Evolutionary conservation across 2,329 filamentous ascomycete species (phyloP).

Genomic region (Stemphylium lycopersici): DNA sequence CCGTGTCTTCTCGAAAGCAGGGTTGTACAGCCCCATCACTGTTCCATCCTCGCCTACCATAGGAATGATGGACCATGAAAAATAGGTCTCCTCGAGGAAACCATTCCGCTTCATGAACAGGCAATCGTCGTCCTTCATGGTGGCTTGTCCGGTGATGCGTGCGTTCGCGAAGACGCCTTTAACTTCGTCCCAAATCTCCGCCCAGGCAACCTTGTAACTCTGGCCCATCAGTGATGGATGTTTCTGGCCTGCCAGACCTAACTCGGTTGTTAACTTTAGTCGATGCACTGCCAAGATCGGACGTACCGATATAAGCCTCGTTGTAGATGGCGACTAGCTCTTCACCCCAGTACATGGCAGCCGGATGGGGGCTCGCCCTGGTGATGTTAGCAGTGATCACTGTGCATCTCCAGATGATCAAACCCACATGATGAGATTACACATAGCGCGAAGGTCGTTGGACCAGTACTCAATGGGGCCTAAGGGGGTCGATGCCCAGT

Average conservation of each 20-base stretch:
- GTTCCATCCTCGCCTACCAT: conserved; percentile 75
- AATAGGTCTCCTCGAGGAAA: conserved; percentile 79
- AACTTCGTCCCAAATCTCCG: conserved; percentile 76
- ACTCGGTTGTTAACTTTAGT: conserved; percentile 1
- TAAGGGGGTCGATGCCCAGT: conserved; percentile 75
- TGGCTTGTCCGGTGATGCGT: conserved; percentile 73
- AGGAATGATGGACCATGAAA: conserved; percentile 82
- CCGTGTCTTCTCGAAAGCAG: conserved; percentile 80
- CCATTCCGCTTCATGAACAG: conserved; percentile 73
- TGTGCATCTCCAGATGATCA: neutral
- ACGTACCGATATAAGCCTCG: conserved; percentile 64
- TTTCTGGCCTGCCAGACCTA: conserved; percentile 72
- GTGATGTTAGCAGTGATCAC: conserved; percentile 4
- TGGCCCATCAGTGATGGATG: conserved; percentile 78
- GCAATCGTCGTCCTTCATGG: conserved; percentile 83
- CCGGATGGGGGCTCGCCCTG: conserved; percentile 57
- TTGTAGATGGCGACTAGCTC: conserved; percentile 74
- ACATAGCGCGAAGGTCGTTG: conserved; percentile 74
- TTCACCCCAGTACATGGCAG: conserved; percentile 79
- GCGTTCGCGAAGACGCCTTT: conserved; percentile 72
- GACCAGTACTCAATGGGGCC: conserved; percentile 79
- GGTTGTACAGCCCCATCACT: conserved; percentile 79
- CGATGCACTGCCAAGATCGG: neutral
- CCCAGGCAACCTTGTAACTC: conserved; percentile 71
- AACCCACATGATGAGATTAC: conserved; percentile 74